Evolutionary conservation across 257 asterid species (phyloP).

Genomic region (Paraleonurus japonicus): DNA sequence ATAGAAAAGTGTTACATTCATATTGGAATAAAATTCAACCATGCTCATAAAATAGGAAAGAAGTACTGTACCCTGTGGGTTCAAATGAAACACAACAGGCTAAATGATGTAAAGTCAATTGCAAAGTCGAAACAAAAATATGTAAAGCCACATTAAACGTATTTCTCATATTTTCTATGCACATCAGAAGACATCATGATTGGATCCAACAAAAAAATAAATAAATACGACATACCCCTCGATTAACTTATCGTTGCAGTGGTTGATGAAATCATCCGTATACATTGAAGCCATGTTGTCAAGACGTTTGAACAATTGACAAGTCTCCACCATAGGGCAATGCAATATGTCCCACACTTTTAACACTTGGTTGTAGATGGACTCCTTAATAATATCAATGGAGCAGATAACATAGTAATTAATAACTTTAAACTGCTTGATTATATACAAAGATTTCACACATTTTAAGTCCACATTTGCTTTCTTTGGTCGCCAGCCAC

Average conservation of each 20-base stretch:
- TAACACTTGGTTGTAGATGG: conserved; percentile 48
- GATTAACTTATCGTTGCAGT: conserved; percentile 40
- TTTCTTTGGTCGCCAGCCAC: conserved; percentile 77
- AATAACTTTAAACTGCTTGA: conserved; percentile 55
- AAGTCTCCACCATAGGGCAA: conserved; percentile 32
- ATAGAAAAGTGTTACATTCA: background rate
- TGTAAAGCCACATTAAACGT: background rate
- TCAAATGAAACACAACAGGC: no score
- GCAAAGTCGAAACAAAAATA: background rate
- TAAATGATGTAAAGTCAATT: no score
- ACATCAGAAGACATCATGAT: background rate
- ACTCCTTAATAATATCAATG: conserved; percentile 40
- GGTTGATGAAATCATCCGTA: conserved; percentile 44
- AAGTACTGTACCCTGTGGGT: no score
- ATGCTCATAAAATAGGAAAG: no score
- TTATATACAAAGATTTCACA: conserved; percentile 38
- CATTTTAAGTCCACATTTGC: conserved; percentile 44
- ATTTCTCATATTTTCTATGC: background rate
- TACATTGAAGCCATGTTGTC: conserved; percentile 47
- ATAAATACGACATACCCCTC: conserved; percentile 43
- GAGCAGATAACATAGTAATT: conserved; percentile 46
- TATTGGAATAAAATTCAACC: no score
- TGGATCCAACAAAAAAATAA: background rate
- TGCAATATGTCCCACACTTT: conserved; percentile 64
- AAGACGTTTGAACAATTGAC: conserved; percentile 44